Evolutionary conservation across 345 rosid genomes (phyloP).

Genomic region (Erodium maritimum): DNA sequence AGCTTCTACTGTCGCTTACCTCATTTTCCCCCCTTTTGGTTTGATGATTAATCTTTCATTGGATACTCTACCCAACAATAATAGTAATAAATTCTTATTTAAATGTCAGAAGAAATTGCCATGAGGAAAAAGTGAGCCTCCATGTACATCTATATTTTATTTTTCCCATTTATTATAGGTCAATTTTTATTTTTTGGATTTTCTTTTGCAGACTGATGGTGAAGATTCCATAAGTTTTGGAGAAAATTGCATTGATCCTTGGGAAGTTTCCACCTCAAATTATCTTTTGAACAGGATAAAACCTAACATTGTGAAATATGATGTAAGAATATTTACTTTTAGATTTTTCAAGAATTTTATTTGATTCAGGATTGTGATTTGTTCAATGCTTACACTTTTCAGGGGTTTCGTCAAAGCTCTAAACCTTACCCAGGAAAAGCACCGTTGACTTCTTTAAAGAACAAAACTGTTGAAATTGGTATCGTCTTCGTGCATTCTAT

Average conservation of each 20-base stretch:
- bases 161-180: neutral
- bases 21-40: too few relatives aligned
- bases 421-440: slow-evolving; percentile 66
- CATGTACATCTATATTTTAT: neutral
- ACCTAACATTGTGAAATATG: slow-evolving; percentile 39
- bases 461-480: slow-evolving; percentile 78
- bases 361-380: slow-evolving; percentile 9
- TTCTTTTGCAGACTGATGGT: slow-evolving; percentile 32
- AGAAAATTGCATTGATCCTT: slow-evolving; percentile 41
- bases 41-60: too few relatives aligned
- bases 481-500: slow-evolving; percentile 6
- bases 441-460: slow-evolving; percentile 49
- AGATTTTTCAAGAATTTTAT: neutral
- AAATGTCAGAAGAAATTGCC: too few relatives aligned
- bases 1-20: too few relatives aligned
- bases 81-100: too few relatives aligned
- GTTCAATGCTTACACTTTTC: slow-evolving; percentile 15
- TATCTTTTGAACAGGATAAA: slow-evolving; percentile 39
- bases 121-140: neutral
- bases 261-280: slow-evolving; percentile 47
- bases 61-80: too few relatives aligned
- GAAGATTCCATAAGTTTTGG: slow-evolving; percentile 11
- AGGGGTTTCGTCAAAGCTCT: slow-evolving; percentile 61
- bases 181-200: too few relatives aligned
- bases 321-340: slow-evolving; percentile 28